Evolutionary conservation across 441 rosid genomes (phyloP), one percentile per base, ranked within the genome.

Genomic region (Melastoma candidum): DNA sequence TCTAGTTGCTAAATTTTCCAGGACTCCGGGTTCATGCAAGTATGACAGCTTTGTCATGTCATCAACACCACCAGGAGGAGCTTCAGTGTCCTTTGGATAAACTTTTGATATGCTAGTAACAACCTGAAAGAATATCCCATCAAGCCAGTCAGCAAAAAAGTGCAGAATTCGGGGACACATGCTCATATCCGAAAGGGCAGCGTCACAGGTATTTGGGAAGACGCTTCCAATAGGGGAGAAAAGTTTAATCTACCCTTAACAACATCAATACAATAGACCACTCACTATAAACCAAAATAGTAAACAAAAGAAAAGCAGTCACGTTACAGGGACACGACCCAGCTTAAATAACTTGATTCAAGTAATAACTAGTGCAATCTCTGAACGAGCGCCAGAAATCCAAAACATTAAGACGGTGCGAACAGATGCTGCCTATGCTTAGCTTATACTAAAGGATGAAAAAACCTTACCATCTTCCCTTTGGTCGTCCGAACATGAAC

Each of bases 21-120:
- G 67, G 60, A 84, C 92, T 62, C 87, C 87, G 1, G 87, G 92
- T 68, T 84, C 92, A 59, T 84, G 92, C 79, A 84, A 71, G 68
- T 84, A 84, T 12, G 87, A 79, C 59, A 84, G 85, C 67, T 77
- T 84, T 51, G 87, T 81, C 92, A 84, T 84, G 73, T 84, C 87
- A 77, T 84, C 87, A 10, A 79, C 80, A 62, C 92, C 92, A 47
- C 80, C 92, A 4, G 85, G 74, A 4, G 83, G 68, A 51, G 75
- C 83, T 71, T 84, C 92, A 8, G 84, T 76, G 53, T 84, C 92
- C 55, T 79, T 73, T 32, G 92, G 92, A 29, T 68, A 73, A 44
- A 71, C 63, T 67, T 75, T 78, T 12, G 77, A 81, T 58, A 79
- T 65, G 59, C 70, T 69, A 52, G 81, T 54, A 57, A 70, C 73